Percentiles rank a stretch among this genome's conserved stretches.
These are phyloP conservation scores for Pistacia integerrima DNA, from an alignment of 345 rosid genomes.

Conservation along the genomic window DNA sequence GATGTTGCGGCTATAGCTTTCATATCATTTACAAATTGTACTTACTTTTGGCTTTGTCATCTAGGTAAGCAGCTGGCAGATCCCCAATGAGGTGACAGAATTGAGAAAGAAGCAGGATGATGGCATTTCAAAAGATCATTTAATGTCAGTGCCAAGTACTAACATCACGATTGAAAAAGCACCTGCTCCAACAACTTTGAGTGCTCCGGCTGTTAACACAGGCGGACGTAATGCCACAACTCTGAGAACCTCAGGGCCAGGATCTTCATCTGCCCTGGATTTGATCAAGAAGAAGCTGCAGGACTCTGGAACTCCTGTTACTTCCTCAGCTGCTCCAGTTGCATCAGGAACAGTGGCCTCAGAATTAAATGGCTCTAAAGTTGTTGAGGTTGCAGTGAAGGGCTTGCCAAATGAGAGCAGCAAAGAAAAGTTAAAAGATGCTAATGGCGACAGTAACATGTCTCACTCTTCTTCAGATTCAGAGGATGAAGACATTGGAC, in stretches of 20 bases:
- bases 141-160: constrained; percentile 37
- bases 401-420: constrained; percentile 61
- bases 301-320: constrained; percentile 71
- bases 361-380: constrained; percentile 70
- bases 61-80: constrained; percentile 86
- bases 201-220: constrained; percentile 72
- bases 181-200: constrained; percentile 55
- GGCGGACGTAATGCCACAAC: constrained; percentile 87
- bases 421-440: constrained; percentile 69
- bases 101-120: constrained; percentile 50
- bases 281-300: constrained; percentile 92
- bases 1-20: not conserved
- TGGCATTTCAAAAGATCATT: constrained; percentile 40
- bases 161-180: constrained; percentile 53
- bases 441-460: constrained; percentile 60
- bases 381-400: constrained; percentile 56
- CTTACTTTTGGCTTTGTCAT: constrained; percentile 10
- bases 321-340: constrained; percentile 43
- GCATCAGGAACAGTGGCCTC: constrained; percentile 38
- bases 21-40: not conserved
- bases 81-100: constrained; percentile 81
- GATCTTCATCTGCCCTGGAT: constrained; percentile 81
- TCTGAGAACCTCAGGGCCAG: constrained; percentile 55
- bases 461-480: constrained; percentile 95
- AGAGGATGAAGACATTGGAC: constrained; percentile 85